These are phyloP conservation scores for Ramalina peruviana DNA, from an alignment of 495 filamentous ascomycete species.

Conservation along the genomic window DNA sequence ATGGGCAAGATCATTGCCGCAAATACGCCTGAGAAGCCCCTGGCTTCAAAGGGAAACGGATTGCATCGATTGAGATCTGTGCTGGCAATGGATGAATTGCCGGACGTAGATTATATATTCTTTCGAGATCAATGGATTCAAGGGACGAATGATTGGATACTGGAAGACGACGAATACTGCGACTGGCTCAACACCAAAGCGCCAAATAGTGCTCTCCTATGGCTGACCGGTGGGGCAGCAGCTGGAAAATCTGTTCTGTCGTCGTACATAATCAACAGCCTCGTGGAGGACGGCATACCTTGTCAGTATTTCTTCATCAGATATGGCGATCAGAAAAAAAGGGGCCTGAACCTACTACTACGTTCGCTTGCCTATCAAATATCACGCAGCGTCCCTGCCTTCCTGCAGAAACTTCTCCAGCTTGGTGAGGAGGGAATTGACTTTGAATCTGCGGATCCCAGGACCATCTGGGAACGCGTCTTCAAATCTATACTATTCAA, in stretches of 20 bases:
- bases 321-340: constrained; percentile 20
- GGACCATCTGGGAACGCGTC: constrained; percentile 26
- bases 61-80: constrained; percentile 15
- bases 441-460: constrained; percentile 16
- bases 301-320: constrained; percentile 28
- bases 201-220: constrained; percentile 14
- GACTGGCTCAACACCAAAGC: constrained; percentile 17
- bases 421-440: constrained; percentile 2
- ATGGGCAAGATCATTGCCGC: constrained; percentile 5
- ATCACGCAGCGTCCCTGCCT: constrained; percentile 2
- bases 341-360: constrained; percentile 17
- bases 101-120: constrained; percentile 23
- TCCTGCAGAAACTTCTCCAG: constrained; percentile 1
- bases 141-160: constrained; percentile 26
- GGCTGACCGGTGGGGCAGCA: constrained; percentile 21
- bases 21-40: background rate
- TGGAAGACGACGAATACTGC: constrained; percentile 12
- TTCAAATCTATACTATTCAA: constrained; percentile 18
- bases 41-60: constrained; percentile 2
- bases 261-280: constrained; percentile 16
- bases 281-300: constrained; percentile 6
- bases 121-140: constrained; percentile 23
- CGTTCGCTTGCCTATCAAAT: constrained; percentile 27
- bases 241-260: constrained; percentile 25
- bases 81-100: constrained; percentile 18